phyloP scores from a whole-genome alignment of 23 red algal genomes.

The Cyanidioschyzon merolae region DNA sequence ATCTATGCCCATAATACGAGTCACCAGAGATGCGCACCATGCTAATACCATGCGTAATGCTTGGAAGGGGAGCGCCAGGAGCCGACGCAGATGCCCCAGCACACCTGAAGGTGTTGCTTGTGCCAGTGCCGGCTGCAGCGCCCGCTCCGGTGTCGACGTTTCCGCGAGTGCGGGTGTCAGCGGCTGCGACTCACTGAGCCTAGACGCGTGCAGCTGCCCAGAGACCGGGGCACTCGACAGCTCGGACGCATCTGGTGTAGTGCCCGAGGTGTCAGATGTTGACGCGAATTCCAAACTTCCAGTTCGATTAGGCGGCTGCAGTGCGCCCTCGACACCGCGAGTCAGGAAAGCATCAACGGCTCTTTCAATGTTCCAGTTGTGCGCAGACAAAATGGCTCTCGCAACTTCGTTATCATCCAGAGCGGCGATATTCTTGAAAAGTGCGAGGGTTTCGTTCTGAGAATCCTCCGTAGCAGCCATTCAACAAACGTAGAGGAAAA shows the following conservation, averaged over 20 bases:
- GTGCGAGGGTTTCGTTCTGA: background rate
- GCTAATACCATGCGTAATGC: background rate
- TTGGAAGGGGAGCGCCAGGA: background rate
- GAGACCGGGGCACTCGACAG: too few species aligned
- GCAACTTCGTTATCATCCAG: background rate
- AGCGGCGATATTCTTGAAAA: background rate
- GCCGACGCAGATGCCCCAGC: background rate
- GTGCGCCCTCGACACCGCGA: background rate
- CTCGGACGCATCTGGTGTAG: too few species aligned
- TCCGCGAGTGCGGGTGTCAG: too few species aligned
- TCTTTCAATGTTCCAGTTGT: background rate
- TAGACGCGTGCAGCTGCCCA: too few species aligned
- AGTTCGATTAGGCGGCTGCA: background rate
- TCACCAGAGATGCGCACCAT: background rate
- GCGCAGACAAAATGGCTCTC: background rate
- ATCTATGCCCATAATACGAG: background rate
- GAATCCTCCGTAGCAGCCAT: background rate
- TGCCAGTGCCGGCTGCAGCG: too few species aligned
- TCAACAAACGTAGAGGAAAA: too few species aligned
- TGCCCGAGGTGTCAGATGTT: too few species aligned
- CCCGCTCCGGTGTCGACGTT: too few species aligned
- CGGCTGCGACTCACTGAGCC: too few species aligned
- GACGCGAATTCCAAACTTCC: too few species aligned
- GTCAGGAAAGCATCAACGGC: background rate
- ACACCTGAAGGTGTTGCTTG: too few species aligned